Base-by-base conservation (phyloP, 192 early-diverging fungal species). In the Allomyces macrogynus region DNA sequence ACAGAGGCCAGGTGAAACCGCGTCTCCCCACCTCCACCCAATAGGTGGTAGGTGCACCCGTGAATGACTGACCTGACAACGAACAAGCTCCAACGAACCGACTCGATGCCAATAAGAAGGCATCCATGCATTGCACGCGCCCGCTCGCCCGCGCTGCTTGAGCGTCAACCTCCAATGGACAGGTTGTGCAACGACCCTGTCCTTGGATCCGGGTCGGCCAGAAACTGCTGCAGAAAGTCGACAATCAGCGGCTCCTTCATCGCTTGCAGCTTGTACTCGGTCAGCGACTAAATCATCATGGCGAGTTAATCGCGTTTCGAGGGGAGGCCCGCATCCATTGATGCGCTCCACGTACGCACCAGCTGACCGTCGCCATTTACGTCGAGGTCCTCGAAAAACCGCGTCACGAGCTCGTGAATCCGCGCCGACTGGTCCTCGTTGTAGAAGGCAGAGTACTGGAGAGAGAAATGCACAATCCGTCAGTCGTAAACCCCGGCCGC, bases 211-310 rank as follows among this genome's bases (percentile, higher is more conserved):
- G 49, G 80, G 60, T 81, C 76, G 1, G 76, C 77, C 25, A 89
- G 73, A 65, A 89, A 89, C 70, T 88, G 85, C 43, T 87, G 78
- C 16, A 89, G 66, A 67, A 89, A 88, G 63, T 89, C 87, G 23
- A 87, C 76, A 26, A 88, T 84, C 54, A 89, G 65, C 0, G 87
- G 87, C 66, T 89, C 87, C 64, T 89, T 89, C 72, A 89, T 79
- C 3, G 84, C 84, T 71, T 84, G 85, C 40, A 89, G 68, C 66
- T 88, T 88, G 68, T 85, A 89, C 70, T 89, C 87, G 62, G 79
- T 76, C 63, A 87, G 76, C 10, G 84, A 81, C 83, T 84, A 68
- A 14, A n/a, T n/a, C n/a, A n/a, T n/a, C n/a, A n/a, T n/a, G n/a
- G n/a, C n/a, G n/a, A n/a, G 42, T 61, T 27, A 71, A 7, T 44